A percentile compares a stretch with the other conserved stretches of the same genome.
phyloP scores from a whole-genome alignment of 164 flowering plant species.

The Brasenia schreberi region DNA sequence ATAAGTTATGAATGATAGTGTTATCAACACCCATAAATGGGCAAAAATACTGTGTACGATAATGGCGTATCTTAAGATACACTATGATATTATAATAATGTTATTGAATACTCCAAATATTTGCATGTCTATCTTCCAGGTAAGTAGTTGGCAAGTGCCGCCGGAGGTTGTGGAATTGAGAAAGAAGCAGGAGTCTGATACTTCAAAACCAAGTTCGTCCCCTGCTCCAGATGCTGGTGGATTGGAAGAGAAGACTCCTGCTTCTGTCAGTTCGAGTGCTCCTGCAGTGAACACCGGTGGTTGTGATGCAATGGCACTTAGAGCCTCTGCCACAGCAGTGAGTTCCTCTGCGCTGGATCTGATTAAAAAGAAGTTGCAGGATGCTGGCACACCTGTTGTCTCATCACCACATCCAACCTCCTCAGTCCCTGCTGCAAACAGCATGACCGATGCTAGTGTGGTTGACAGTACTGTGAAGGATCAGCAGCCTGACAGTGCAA shows the following conservation, averaged over 20 bases:
- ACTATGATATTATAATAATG: neutral
- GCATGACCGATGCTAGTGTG: conserved; percentile 49
- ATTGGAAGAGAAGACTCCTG: conserved; percentile 38
- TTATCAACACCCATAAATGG: no score
- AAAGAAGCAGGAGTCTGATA: conserved; percentile 51
- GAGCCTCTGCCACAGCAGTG: conserved; percentile 30
- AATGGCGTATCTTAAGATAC: neutral
- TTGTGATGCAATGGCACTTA: conserved; percentile 65
- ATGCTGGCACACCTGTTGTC: conserved; percentile 54
- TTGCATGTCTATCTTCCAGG: conserved; percentile 18
- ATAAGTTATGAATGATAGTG: no score
- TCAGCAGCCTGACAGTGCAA: conserved; percentile 46
- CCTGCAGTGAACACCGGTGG: conserved; percentile 81
- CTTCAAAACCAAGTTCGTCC: conserved; percentile 13
- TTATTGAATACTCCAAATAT: neutral
- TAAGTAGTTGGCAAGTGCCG: conserved; percentile 97
- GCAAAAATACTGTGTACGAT: no score
- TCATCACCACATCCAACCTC: conserved; percentile 35
- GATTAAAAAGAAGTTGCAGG: conserved; percentile 90
- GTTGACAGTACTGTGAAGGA: conserved; percentile 41
- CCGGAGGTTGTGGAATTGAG: conserved; percentile 59
- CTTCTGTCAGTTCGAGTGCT: conserved; percentile 42
- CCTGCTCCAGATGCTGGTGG: conserved; percentile 19
- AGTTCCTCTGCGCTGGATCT: conserved; percentile 87
- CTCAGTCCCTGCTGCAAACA: conserved; percentile 19